Base-by-base conservation (phyloP, 441 rosid species). In the Eruca vesicaria region DNA sequence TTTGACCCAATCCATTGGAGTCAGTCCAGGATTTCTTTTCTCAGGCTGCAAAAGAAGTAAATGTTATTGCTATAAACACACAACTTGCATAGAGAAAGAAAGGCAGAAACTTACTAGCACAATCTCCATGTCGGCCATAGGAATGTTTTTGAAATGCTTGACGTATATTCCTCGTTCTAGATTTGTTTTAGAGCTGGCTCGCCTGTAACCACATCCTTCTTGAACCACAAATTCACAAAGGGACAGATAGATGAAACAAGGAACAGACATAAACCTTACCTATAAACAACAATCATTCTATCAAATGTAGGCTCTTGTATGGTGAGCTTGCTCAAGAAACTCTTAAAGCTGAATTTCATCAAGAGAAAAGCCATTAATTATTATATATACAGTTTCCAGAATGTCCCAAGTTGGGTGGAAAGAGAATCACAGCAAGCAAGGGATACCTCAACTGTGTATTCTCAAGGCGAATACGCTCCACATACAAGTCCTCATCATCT, bases 91-190 rank as follows among this genome's bases (percentile, higher is more conserved):
- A 31, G 62, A 38, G 62, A 50, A 5, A 43, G 52, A 71, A 71
- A 68, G 48, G 62, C 63, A 78, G 66, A 68, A 58, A 80, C 94
- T 91, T 83, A 96, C 99, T 60, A 96, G 98, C 79, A 93, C 98
- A 72, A 96, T 90, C 80, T 96, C 97, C 97, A 93, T 75, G 84
- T 96, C 99, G 23, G 98, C 99, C 99, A 96, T 93, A 38, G 98
- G 98, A 77, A 96, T 93, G 80, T 89, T 91, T 83, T 89, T 96
- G 89, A 96, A 96, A 90, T 96, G 99, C 75, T 96, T 96, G 70
- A 93, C 91, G 70, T 79, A 87, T 72, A 95, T 78, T 78, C 98
- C 98, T 38, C 95, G 82, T 50, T 92, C 97, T 41, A 7, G 48
- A 38, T 91, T 85, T 52, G 68, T 56, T 74, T 83, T 84, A 32